These are phyloP conservation scores for Clitopilus passeckerianus DNA, from an alignment of 768 basidiomycete species.

Conservation along the genomic window DNA sequence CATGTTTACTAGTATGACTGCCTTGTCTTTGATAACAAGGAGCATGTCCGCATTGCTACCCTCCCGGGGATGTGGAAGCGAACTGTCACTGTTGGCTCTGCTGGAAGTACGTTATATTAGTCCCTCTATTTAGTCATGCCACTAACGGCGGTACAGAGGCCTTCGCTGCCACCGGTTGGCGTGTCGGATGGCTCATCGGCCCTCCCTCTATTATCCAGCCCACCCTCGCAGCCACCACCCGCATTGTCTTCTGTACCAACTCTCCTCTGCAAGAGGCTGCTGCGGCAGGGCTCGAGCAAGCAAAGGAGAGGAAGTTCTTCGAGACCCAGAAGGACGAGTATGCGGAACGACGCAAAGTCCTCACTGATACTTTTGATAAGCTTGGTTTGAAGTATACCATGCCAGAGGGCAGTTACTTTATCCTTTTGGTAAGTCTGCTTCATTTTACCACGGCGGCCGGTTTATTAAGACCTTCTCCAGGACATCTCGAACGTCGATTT, in stretches of 20 bases:
- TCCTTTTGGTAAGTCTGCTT: constrained; percentile 60
- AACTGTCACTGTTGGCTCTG: constrained; percentile 94
- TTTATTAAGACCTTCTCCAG: constrained; percentile 57
- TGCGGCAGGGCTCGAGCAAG: constrained; percentile 85
- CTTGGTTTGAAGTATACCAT: constrained; percentile 81
- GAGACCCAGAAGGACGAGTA: constrained; percentile 75
- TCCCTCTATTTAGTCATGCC: background rate
- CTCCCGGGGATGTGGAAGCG: constrained; percentile 99
- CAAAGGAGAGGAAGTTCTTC: constrained; percentile 68
- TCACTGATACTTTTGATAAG: constrained; percentile 75
- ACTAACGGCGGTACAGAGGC: constrained; percentile 51
- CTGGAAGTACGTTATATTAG: constrained; percentile 63
- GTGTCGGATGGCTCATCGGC: constrained; percentile 94
- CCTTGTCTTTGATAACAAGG: constrained; percentile 80
- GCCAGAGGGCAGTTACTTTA: constrained; percentile 90
- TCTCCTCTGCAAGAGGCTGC: constrained; percentile 94
- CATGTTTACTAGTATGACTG: constrained; percentile 72
- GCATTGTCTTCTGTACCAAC: constrained; percentile 94
- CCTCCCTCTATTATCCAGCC: constrained; percentile 79
- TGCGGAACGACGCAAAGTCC: constrained; percentile 68
- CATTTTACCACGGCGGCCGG: background rate
- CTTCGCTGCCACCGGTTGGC: constrained; percentile 97
- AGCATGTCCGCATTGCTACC: constrained; percentile 89
- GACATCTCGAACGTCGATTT: constrained; percentile 76
- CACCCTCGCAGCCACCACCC: constrained; percentile 84